Conservation (phyloP, 2,329 filamentous ascomycete genomes). For the Venturia effusa region DNA sequence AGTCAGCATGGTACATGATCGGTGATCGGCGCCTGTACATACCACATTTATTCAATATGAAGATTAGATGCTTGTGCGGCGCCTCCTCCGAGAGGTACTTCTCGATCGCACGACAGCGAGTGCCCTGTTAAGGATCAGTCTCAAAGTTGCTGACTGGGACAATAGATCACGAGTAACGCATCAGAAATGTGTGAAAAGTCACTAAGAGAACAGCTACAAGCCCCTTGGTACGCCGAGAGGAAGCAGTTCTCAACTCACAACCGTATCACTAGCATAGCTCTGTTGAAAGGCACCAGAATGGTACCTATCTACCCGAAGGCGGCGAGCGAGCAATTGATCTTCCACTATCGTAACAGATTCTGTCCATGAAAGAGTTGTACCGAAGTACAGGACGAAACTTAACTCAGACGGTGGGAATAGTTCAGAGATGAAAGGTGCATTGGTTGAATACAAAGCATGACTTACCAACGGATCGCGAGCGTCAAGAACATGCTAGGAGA, state of each 20-base stretch:
- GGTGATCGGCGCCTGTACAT: conserved; percentile 43
- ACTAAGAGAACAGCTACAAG: conserved; percentile 91
- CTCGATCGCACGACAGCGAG: conserved; percentile 78
- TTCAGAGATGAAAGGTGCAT: neutral
- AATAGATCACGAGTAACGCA: conserved; percentile 13
- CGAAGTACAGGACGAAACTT: conserved; percentile 58
- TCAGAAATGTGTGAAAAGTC: conserved; percentile 75
- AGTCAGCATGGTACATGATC: neutral
- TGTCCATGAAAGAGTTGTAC: conserved; percentile 57
- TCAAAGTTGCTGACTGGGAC: neutral
- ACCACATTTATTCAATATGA: conserved; percentile 85
- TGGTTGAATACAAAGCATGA: conserved; percentile 24
- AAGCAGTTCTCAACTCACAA: conserved; percentile 95
- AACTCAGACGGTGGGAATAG: conserved; percentile 73
- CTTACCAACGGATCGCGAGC: conserved; percentile 88
- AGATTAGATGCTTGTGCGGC: conserved; percentile 89
- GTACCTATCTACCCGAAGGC: conserved; percentile 56
- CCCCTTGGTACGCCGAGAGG: conserved; percentile 42
- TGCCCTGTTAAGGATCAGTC: conserved; percentile 40
- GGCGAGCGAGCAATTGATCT: conserved; percentile 71
- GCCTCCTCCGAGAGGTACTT: conserved; percentile 91
- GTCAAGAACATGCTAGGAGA: conserved; percentile 60
- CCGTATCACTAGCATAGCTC: conserved; percentile 62
- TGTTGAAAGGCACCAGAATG: conserved; percentile 83
- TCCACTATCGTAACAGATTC: conserved; percentile 98